Evolutionary conservation across 148 eudicot genomes (phyloP).

Genomic region (Rhododendron ovatum): DNA sequence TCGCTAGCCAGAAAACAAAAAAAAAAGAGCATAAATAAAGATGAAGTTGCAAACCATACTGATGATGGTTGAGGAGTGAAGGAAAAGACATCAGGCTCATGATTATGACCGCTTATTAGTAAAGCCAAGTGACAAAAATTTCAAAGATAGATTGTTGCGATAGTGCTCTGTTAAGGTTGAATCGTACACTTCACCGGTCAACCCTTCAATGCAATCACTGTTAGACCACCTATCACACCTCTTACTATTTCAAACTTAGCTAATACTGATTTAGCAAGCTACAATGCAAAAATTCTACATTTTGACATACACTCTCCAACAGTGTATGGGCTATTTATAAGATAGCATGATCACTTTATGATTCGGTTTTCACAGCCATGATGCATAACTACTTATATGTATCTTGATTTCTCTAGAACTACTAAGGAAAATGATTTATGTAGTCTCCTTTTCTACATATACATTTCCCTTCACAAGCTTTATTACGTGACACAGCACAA

Average conservation of each 20-base stretch:
- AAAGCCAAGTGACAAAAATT: not conserved
- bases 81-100: not conserved
- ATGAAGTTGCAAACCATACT: not conserved
- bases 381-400: not conserved
- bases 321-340: not conserved
- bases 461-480: not conserved
- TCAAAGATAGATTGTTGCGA: not conserved
- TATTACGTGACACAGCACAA: not conserved
- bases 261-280: not conserved
- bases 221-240: not conserved
- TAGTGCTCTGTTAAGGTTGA: not conserved
- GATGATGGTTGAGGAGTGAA: not conserved
- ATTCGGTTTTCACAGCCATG: not conserved
- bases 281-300: not conserved
- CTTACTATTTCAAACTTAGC: not conserved
- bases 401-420: not conserved
- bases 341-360: not conserved
- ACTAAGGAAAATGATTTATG: not conserved
- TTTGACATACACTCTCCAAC: not conserved
- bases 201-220: not conserved
- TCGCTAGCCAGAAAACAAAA: not conserved
- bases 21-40: not conserved
- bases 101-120: not conserved
- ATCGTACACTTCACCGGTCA: not conserved
- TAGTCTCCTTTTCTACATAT: not conserved